These are phyloP conservation scores for Calophaca sinica DNA, from an alignment of 306 rosid species.

Conservation along the genomic window DNA sequence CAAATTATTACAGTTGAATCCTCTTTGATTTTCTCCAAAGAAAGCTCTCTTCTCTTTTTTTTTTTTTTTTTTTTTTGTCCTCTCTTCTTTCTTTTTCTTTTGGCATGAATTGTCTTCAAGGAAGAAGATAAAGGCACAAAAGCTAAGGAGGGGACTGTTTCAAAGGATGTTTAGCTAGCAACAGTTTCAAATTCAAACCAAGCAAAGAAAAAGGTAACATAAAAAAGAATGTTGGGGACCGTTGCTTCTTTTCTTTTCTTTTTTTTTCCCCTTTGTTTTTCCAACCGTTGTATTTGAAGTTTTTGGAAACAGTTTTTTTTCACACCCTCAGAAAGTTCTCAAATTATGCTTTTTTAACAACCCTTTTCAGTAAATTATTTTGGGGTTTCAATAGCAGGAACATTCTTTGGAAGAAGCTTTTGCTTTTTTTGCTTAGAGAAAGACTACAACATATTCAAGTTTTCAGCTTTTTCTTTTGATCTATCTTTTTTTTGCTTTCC, in stretches of 20 bases:
- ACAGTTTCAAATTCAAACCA: slow-evolving; percentile 67
- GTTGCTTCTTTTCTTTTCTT: slow-evolving; percentile 49
- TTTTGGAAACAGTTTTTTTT: slow-evolving; percentile 45
- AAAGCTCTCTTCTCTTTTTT: slow-evolving; percentile 45
- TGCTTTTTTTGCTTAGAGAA: slow-evolving; percentile 58
- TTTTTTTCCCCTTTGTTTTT: neutral
- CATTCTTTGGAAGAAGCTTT: slow-evolving; percentile 59
- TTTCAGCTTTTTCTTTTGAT: slow-evolving; percentile 47
- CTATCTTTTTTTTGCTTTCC: neutral
- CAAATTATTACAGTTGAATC: too few species aligned
- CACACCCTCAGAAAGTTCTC: slow-evolving; percentile 21
- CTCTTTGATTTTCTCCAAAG: slow-evolving; percentile 5
- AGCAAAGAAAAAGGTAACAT: slow-evolving; percentile 55
- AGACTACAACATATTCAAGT: slow-evolving; percentile 43
- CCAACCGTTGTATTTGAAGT: slow-evolving; percentile 55
- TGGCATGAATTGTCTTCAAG: slow-evolving; percentile 32
- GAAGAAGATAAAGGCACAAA: slow-evolving; percentile 46
- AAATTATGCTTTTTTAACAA: slow-evolving; percentile 48
- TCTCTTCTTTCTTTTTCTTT: slow-evolving; percentile 34
- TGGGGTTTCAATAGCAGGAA: slow-evolving; percentile 54
- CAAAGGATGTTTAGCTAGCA: slow-evolving; percentile 50
- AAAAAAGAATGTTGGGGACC: slow-evolving; percentile 53
- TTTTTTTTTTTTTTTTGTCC: too few species aligned
- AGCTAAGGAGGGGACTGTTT: slow-evolving; percentile 71
- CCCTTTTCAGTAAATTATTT: slow-evolving; percentile 57